phyloP scores from a whole-genome alignment of 2,329 filamentous ascomycete species.

The Verticillium nubilum region DNA sequence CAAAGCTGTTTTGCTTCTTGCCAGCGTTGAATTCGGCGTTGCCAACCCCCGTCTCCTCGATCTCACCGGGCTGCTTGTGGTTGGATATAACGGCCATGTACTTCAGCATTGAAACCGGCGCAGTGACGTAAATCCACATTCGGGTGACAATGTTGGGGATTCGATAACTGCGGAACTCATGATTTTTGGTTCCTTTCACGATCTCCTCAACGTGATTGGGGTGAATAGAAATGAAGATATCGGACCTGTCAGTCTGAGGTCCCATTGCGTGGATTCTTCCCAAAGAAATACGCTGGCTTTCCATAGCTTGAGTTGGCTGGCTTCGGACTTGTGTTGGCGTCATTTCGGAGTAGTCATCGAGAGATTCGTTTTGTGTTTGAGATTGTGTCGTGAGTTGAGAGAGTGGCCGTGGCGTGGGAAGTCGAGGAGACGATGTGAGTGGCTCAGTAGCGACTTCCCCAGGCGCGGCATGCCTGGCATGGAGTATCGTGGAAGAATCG shows the following conservation, averaged over 20 bases:
- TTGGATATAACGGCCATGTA: slow-evolving; percentile 54
- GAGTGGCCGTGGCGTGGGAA: neutral
- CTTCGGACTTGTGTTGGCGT: slow-evolving; percentile 18
- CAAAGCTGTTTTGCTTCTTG: slow-evolving; percentile 32
- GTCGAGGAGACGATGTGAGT: neutral
- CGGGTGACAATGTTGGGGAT: slow-evolving; percentile 50
- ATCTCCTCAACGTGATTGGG: slow-evolving; percentile 43
- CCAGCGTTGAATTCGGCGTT: slow-evolving; percentile 46
- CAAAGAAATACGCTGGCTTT: slow-evolving; percentile 47
- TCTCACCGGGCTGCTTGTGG: slow-evolving; percentile 40
- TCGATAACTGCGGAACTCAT: slow-evolving; percentile 51
- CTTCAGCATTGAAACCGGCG: slow-evolving; percentile 39
- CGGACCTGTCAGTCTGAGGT: slow-evolving; percentile 42
- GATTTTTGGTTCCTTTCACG: slow-evolving; percentile 41
- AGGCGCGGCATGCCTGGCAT: neutral
- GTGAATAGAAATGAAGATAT: slow-evolving; percentile 48
- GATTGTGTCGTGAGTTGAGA: neutral
- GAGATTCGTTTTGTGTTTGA: neutral
- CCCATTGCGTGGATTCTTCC: slow-evolving; percentile 42
- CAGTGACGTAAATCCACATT: slow-evolving; percentile 57
- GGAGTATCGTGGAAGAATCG: neutral
- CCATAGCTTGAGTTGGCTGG: slow-evolving; percentile 29
- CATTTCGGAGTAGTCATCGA: neutral
- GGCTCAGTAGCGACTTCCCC: neutral
- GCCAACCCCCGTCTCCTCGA: slow-evolving; percentile 39